Evolutionary conservation across 2,329 filamentous ascomycete species (phyloP).

Genomic region (Monosporascus sp.): DNA sequence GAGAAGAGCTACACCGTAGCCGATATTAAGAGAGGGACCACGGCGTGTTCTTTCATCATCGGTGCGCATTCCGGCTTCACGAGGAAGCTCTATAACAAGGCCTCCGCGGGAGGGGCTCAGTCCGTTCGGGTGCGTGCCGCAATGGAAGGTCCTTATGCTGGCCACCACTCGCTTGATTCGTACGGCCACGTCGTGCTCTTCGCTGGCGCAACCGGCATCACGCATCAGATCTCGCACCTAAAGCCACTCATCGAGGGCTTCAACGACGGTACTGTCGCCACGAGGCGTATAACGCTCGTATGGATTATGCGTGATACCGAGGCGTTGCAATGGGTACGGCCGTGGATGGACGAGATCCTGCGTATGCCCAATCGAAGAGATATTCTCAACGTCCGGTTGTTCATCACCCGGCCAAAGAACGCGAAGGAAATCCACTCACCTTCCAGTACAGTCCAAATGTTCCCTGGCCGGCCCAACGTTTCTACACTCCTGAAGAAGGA

Average conservation of each 20-base stretch:
- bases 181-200: conserved; percentile 91
- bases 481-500: conserved; percentile 75
- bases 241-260: conserved; percentile 68
- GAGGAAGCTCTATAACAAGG: conserved; percentile 69
- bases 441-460: conserved; percentile 82
- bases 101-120: conserved; percentile 45
- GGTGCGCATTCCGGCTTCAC: conserved; percentile 87
- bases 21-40: conserved; percentile 31
- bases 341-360: conserved; percentile 73
- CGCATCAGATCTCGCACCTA: conserved; percentile 87
- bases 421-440: conserved; percentile 75
- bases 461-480: conserved; percentile 81
- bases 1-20: conserved; percentile 28
- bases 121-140: conserved; percentile 63
- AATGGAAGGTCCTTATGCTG: conserved; percentile 85
- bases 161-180: conserved; percentile 78
- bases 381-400: conserved; percentile 79
- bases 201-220: conserved; percentile 90
- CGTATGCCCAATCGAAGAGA: conserved; percentile 76
- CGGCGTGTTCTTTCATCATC: conserved; percentile 73
- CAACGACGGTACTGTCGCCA: conserved; percentile 67
- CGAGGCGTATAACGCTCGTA: conserved; percentile 74
- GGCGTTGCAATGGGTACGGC: conserved; percentile 86
- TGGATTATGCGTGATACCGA: conserved; percentile 92
- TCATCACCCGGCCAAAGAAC: conserved; percentile 81